These are phyloP conservation scores for Euphorbia pulcherrima DNA, from an alignment of 345 rosid species.

Conservation along the genomic window DNA sequence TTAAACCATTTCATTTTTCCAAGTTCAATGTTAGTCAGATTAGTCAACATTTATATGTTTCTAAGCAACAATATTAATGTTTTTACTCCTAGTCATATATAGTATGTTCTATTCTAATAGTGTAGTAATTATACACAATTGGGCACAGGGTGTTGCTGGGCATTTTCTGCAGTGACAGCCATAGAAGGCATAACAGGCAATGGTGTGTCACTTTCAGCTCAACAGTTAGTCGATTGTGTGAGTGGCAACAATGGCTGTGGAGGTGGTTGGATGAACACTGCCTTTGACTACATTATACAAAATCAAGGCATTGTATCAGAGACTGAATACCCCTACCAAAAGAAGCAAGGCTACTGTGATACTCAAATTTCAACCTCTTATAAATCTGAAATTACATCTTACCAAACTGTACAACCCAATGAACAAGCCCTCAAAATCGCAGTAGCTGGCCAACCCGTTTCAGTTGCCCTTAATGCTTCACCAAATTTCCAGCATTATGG, in stretches of 20 bases:
- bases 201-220: not conserved
- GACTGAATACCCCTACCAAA: not conserved
- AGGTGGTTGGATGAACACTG: not conserved
- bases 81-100: too few relatives aligned
- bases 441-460: conserved; percentile 3
- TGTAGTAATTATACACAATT: not conserved
- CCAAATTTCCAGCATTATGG: not conserved
- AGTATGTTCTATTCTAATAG: too few relatives aligned
- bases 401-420: not conserved
- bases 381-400: not conserved
- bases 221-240: not conserved
- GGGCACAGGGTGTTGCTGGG: not conserved
- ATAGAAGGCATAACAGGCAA: not conserved
- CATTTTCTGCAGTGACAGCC: conserved; percentile 2
- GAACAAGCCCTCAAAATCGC: not conserved
- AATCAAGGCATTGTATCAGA: not conserved
- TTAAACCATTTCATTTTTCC: too few relatives aligned
- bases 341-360: not conserved
- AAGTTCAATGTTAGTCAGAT: too few relatives aligned
- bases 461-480: not conserved
- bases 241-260: not conserved
- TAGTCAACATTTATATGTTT: too few relatives aligned
- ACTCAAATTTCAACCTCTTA: not conserved
- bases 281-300: not conserved
- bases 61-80: too few relatives aligned